Evolutionary conservation across 208 protist genomes (phyloP).

Genomic region (Leishmania gerbilli): DNA sequence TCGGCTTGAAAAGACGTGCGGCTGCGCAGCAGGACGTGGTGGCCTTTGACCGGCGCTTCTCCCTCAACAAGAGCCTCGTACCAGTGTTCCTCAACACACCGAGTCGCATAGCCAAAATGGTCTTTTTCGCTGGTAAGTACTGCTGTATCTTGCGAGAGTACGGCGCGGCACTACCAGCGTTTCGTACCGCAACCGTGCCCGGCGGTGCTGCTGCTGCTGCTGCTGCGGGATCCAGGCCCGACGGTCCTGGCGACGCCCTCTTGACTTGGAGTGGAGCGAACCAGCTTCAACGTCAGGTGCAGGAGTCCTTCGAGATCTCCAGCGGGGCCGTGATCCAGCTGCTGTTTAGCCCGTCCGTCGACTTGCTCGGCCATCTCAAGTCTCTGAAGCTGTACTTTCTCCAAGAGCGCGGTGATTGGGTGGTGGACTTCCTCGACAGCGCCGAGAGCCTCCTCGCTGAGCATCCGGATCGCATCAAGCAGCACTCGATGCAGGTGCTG

Average conservation of each 20-base stretch:
- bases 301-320: slow-evolving; percentile 79
- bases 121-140: slow-evolving; percentile 88
- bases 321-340: slow-evolving; percentile 77
- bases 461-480: slow-evolving; percentile 64
- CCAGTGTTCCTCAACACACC: slow-evolving; percentile 67
- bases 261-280: slow-evolving; percentile 73
- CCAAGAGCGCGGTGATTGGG: slow-evolving; percentile 81
- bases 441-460: slow-evolving; percentile 66
- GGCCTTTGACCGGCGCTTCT: slow-evolving; percentile 83
- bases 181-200: slow-evolving; percentile 16
- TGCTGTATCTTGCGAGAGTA: slow-evolving; percentile 89
- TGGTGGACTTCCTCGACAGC: slow-evolving; percentile 87
- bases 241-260: slow-evolving; percentile 24
- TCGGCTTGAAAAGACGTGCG: slow-evolving; percentile 14
- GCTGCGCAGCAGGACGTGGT: slow-evolving; percentile 34
- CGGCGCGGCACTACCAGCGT: slow-evolving; percentile 44
- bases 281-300: slow-evolving; percentile 64
- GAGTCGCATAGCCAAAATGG: slow-evolving; percentile 74
- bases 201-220: slow-evolving; percentile 5
- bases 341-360: slow-evolving; percentile 67
- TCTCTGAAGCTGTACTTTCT: slow-evolving; percentile 85
- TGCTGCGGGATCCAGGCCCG: not conserved
- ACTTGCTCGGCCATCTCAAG: slow-evolving; percentile 75
- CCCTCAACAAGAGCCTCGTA: slow-evolving; percentile 82
- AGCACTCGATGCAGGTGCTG: slow-evolving; percentile 78